phyloP scores from a whole-genome alignment of 306 rosid species.

The Lathyrus tuberosus region DNA sequence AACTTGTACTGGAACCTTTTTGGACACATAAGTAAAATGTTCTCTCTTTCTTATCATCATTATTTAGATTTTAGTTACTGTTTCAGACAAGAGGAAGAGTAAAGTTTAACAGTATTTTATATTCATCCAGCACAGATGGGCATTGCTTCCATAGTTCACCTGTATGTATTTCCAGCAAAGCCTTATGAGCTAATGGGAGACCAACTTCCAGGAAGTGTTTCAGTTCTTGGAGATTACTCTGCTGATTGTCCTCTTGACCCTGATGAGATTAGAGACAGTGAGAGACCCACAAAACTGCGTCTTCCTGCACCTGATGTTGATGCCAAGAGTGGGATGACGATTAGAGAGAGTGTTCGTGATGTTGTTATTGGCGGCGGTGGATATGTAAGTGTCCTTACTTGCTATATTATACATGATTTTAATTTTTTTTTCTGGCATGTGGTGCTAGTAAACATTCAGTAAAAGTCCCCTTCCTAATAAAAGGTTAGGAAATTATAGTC shows the following conservation, averaged over 20 bases:
- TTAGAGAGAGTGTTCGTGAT: constrained; percentile 93
- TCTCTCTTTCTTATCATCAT: constrained; percentile 36
- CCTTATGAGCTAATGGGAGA: constrained; percentile 99
- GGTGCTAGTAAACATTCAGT: constrained; percentile 24
- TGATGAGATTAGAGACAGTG: constrained; percentile 96
- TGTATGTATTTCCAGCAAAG: constrained; percentile 92
- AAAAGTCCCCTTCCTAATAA: background rate
- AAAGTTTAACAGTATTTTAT: constrained; percentile 58
- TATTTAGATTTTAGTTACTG: constrained; percentile 41
- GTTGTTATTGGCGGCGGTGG: constrained; percentile 90
- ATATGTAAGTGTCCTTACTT: constrained; percentile 68
- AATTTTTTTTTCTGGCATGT: constrained; percentile 25
- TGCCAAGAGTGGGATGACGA: constrained; percentile 81
- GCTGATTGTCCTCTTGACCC: constrained; percentile 96
- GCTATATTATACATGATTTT: constrained; percentile 11
- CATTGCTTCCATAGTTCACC: constrained; percentile 94
- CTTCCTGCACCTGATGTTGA: constrained; percentile 80
- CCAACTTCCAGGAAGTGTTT: constrained; percentile 68
- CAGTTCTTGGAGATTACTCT: constrained; percentile 97
- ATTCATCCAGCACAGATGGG: constrained; percentile 92
- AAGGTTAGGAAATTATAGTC: constrained; percentile 24
- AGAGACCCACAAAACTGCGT: constrained; percentile 95
- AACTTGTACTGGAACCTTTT: constrained; percentile 34
- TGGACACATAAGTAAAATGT: constrained; percentile 34
- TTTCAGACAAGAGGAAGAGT: constrained; percentile 44